These are phyloP conservation scores for Xylariaceae sp. DNA, from an alignment of 2,329 filamentous ascomycete genomes.

Conservation along the genomic window DNA sequence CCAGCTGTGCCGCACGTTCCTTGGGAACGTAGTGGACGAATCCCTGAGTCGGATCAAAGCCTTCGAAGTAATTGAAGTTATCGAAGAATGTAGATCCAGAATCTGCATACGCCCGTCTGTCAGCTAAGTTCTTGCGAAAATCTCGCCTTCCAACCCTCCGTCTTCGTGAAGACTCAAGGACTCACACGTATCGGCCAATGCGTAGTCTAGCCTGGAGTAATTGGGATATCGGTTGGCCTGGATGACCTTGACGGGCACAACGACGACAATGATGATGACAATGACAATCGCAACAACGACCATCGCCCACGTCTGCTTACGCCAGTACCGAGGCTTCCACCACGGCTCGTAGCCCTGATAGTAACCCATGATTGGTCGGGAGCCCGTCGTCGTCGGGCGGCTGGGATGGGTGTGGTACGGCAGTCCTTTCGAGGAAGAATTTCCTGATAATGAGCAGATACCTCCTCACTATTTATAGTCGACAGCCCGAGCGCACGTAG, in stretches of 20 bases:
- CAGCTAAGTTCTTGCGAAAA: neutral
- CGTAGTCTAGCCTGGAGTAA: conserved; percentile 44
- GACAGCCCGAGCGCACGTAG: too few species aligned
- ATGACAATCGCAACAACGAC: conserved; percentile 36
- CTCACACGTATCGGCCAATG: conserved; percentile 46
- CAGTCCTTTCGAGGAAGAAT: neutral
- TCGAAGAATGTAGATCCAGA: conserved; percentile 49
- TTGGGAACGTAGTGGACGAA: conserved; percentile 51
- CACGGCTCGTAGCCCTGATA: conserved; percentile 23
- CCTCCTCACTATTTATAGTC: too few species aligned
- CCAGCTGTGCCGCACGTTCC: conserved; percentile 38
- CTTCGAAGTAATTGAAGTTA: conserved; percentile 49
- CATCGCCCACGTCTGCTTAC: conserved; percentile 45
- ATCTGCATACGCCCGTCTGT: conserved; percentile 35
- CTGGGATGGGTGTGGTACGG: neutral
- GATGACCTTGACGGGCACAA: conserved; percentile 43
- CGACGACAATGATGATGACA: conserved; percentile 44
- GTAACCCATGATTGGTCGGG: conserved; percentile 20
- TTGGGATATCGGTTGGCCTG: conserved; percentile 41
- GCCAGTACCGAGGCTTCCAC: conserved; percentile 51
- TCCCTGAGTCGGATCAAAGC: conserved; percentile 46
- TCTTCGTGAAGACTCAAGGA: neutral
- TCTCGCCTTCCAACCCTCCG: neutral
- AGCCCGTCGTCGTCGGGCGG: too few species aligned
- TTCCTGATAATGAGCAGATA: too few species aligned